Evolutionary conservation across 345 rosid genomes (phyloP).

Genomic region (Combretum micranthum): DNA sequence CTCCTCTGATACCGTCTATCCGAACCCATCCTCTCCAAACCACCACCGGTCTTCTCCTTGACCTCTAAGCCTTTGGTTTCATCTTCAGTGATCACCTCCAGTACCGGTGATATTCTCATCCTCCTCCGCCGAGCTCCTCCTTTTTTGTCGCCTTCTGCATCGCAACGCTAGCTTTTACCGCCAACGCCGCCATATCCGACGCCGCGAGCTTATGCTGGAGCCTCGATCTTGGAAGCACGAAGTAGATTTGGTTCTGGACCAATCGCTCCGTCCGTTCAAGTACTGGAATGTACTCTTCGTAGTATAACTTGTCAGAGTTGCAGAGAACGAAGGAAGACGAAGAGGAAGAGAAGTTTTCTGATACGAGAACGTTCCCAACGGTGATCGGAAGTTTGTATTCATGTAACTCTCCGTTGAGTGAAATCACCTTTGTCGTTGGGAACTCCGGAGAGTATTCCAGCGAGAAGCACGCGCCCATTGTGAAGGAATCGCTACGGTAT

Average conservation of each 20-base stretch:
- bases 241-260: conserved; percentile 20
- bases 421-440: conserved; percentile 16
- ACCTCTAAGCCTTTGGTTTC: not conserved
- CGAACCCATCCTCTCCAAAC: not conserved
- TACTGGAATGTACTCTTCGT: conserved; percentile 20
- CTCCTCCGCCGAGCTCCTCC: not conserved
- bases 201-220: conserved; percentile 15
- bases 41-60: not conserved
- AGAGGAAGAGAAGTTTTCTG: conserved; percentile 10
- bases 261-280: conserved; percentile 14
- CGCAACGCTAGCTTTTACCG: conserved; percentile 29
- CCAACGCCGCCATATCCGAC: conserved; percentile 28
- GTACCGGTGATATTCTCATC: conserved; percentile 12
- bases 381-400: conserved; percentile 15
- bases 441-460: not conserved
- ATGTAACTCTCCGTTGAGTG: conserved; percentile 15
- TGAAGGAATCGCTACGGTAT: too few relatives aligned
- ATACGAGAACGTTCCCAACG: conserved; percentile 17
- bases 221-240: conserved; percentile 16
- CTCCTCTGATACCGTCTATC: conserved; percentile 3
- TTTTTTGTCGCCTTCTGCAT: conserved; percentile 5
- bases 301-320: conserved; percentile 22
- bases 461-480: conserved; percentile 15
- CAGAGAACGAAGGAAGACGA: conserved; percentile 15
- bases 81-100: conserved; percentile 3